phyloP scores from a whole-genome alignment of 768 basidiomycete genomes.

The Suillus hirtellus region DNA sequence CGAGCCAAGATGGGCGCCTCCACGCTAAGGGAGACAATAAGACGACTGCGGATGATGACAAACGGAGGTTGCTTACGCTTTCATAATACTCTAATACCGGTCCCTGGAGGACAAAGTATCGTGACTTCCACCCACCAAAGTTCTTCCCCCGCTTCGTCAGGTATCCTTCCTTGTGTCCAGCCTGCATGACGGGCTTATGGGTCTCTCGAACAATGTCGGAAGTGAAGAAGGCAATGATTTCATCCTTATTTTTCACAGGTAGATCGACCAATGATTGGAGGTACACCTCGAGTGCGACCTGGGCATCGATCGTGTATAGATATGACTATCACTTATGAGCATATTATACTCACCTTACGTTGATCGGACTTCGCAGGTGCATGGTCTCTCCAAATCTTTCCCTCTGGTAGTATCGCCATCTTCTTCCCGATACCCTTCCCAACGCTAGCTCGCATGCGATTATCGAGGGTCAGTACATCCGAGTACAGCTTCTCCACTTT shows the following conservation, averaged over 20 bases:
- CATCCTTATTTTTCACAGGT: slow-evolving; percentile 84
- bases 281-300: slow-evolving; percentile 83
- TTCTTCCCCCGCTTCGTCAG: slow-evolving; percentile 96
- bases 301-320: slow-evolving; percentile 15
- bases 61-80: slow-evolving; percentile 61
- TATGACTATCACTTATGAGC: slow-evolving; percentile 11
- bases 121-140: slow-evolving; percentile 97
- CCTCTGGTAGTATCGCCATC: slow-evolving; percentile 83
- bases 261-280: slow-evolving; percentile 80
- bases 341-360: slow-evolving; percentile 67
- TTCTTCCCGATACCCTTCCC: slow-evolving; percentile 75
- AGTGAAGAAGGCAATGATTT: slow-evolving; percentile 89
- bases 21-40: slow-evolving; percentile 54
- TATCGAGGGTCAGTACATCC: slow-evolving; percentile 88
- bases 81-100: slow-evolving; percentile 94
- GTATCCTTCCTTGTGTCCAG: slow-evolving; percentile 92
- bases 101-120: slow-evolving; percentile 93
- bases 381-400: slow-evolving; percentile 94
- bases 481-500: slow-evolving; percentile 92
- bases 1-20: slow-evolving; percentile 88
- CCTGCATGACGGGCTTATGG: slow-evolving; percentile 74
- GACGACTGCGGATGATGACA: slow-evolving; percentile 15
- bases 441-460: slow-evolving; percentile 56
- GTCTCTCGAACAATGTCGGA: slow-evolving; percentile 82
- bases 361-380: slow-evolving; percentile 97